A percentile compares a stretch with the other conserved stretches of the same genome.
These are phyloP conservation scores for Cornus kousa DNA, from an alignment of 148 eudicot genomes.

Conservation along the genomic window DNA sequence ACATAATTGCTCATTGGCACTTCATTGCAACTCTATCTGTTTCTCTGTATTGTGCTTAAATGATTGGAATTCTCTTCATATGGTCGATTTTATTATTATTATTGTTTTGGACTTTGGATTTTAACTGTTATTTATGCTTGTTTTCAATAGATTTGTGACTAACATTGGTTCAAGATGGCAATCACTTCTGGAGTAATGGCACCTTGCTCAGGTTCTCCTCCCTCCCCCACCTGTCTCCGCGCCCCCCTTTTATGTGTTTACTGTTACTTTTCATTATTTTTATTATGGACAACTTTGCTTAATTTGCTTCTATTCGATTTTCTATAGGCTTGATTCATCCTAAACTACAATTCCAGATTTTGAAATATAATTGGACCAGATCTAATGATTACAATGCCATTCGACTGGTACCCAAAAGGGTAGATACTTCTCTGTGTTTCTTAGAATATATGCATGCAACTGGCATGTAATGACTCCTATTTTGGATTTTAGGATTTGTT, in stretches of 20 bases:
- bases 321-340: constrained; percentile 28
- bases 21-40: too few species aligned
- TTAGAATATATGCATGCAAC: not conserved
- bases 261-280: too few species aligned
- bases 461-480: not conserved
- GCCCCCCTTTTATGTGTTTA: not conserved
- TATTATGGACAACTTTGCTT: too few species aligned
- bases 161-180: constrained; percentile 19
- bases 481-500: not conserved
- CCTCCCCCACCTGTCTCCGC: not conserved
- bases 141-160: not conserved
- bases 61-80: too few species aligned
- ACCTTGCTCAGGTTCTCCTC: constrained; percentile 22
- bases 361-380: constrained; percentile 10
- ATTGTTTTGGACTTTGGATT: too few species aligned
- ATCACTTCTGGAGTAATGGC: constrained; percentile 20
- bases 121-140: not conserved
- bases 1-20: too few species aligned
- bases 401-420: constrained; percentile 20
- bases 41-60: too few species aligned
- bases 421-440: constrained; percentile 4
- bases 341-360: constrained; percentile 16
- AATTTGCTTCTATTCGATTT: not conserved
- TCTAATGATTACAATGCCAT: not conserved
- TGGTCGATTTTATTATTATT: too few species aligned